A percentile compares a stretch with the other conserved stretches of the same genome.
phyloP scores from a whole-genome alignment of 768 basidiomycete species.

The Collybiopsis luxurians region DNA sequence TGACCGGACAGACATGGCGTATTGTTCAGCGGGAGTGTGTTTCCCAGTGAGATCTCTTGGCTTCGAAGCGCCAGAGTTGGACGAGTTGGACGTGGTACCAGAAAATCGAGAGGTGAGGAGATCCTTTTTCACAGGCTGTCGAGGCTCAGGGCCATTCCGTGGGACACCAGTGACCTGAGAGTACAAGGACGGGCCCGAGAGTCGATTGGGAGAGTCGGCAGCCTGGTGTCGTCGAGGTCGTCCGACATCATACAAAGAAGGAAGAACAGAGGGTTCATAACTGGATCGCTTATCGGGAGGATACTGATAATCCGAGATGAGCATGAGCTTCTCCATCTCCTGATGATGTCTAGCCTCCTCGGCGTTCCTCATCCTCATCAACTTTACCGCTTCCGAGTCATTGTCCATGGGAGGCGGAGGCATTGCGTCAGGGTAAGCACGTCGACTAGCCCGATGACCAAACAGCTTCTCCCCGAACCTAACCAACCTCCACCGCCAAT shows the following conservation, averaged over 20 bases:
- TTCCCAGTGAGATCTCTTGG: conserved; percentile 20
- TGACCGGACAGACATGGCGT: conserved; percentile 38
- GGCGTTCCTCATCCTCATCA: conserved; percentile 47
- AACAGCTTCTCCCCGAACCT: conserved; percentile 61
- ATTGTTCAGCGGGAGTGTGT: conserved; percentile 59
- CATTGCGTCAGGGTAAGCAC: not conserved
- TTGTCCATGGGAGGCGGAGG: conserved; percentile 7
- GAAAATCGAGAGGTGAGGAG: conserved; percentile 14
- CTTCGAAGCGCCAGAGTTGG: not conserved
- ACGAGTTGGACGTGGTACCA: conserved; percentile 3
- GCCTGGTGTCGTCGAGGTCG: conserved; percentile 17
- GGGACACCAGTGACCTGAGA: conserved; percentile 67
- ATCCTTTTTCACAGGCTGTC: conserved; percentile 60
- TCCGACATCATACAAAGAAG: conserved; percentile 30
- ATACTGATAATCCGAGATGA: conserved; percentile 46
- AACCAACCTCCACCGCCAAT: conserved; percentile 56
- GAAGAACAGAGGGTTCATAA: conserved; percentile 39
- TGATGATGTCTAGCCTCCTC: conserved; percentile 48
- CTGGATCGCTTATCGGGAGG: conserved; percentile 34
- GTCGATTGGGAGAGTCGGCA: conserved; percentile 16
- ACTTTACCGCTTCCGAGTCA: conserved; percentile 44
- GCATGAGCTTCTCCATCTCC: conserved; percentile 50
- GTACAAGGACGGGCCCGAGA: conserved; percentile 59
- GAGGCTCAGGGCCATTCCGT: conserved; percentile 62
- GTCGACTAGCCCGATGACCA: conserved; percentile 36